Evolutionary conservation across 768 basidiomycete genomes (phyloP).

Genomic region (Sistotremastrum niveocremeum): DNA sequence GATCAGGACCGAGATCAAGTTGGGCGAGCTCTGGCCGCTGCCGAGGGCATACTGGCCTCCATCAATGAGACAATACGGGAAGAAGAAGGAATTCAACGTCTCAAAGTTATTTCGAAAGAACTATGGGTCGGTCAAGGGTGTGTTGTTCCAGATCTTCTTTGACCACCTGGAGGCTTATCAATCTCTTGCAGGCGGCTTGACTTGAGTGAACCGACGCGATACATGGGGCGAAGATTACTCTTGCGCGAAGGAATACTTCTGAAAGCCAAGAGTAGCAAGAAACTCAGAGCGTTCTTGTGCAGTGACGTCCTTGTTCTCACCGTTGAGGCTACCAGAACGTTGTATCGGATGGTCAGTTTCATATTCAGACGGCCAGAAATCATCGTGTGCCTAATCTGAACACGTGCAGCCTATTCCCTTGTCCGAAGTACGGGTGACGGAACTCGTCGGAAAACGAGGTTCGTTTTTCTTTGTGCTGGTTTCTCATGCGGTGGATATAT

Average conservation of each 20-base stretch:
- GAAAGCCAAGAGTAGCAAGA: slow-evolving; percentile 78
- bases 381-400: neutral
- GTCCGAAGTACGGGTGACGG: slow-evolving; percentile 48
- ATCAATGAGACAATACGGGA: slow-evolving; percentile 88
- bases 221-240: slow-evolving; percentile 68
- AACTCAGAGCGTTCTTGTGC: slow-evolving; percentile 66
- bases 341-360: slow-evolving; percentile 70
- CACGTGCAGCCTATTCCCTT: slow-evolving; percentile 53
- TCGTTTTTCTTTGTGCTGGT: slow-evolving; percentile 4
- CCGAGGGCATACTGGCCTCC: slow-evolving; percentile 58
- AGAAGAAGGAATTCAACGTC: slow-evolving; percentile 67
- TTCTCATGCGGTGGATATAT: neutral
- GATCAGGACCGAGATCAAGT: slow-evolving; percentile 49
- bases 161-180: neutral
- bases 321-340: slow-evolving; percentile 48
- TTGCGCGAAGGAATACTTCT: slow-evolving; percentile 63
- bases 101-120: slow-evolving; percentile 59
- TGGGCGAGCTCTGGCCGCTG: slow-evolving; percentile 37
- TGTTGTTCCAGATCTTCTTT: slow-evolving; percentile 11
- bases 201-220: slow-evolving; percentile 78
- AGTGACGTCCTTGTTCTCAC: slow-evolving; percentile 84
- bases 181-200: slow-evolving; percentile 49
- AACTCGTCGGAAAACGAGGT: slow-evolving; percentile 40
- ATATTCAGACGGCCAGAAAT: neutral
- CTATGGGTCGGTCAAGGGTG: slow-evolving; percentile 84